These are phyloP conservation scores for Psilocybe cubensis DNA, from an alignment of 768 basidiomycete genomes.

Conservation along the genomic window DNA sequence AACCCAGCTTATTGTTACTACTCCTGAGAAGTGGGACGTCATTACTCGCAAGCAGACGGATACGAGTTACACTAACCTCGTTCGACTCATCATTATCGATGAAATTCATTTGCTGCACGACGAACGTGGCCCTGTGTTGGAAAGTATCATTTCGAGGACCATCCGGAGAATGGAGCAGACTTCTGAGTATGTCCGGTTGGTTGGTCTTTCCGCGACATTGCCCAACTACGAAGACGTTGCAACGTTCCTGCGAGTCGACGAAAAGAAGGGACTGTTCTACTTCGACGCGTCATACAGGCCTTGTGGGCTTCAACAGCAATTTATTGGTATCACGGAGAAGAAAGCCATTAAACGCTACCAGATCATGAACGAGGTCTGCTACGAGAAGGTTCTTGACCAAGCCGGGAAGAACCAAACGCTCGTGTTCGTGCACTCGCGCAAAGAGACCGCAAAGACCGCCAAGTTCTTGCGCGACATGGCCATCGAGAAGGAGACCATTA, in stretches of 20 bases:
- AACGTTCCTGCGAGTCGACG: conserved; percentile 93
- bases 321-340: conserved; percentile 98
- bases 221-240: conserved; percentile 99
- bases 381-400: conserved; percentile 97
- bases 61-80: conserved; percentile 95
- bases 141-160: conserved; percentile 87
- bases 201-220: conserved; percentile 96
- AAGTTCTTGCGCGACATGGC: conserved; percentile 94
- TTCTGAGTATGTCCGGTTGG: conserved; percentile 87
- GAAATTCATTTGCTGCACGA: conserved; percentile 98
- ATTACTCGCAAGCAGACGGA: conserved; percentile 98
- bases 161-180: conserved; percentile 96
- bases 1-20: conserved; percentile 98
- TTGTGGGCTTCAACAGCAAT: conserved; percentile 94
- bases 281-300: conserved; percentile 95
- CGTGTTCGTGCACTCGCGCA: conserved; percentile 97
- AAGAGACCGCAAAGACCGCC: conserved; percentile 98
- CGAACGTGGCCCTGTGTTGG: conserved; percentile 96
- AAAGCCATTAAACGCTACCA: conserved; percentile 99
- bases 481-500: conserved; percentile 95
- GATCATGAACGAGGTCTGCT: conserved; percentile 98
- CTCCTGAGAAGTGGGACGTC: conserved; percentile 99
- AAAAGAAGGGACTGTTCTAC: conserved; percentile 91
- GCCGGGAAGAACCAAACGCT: conserved; percentile 86
- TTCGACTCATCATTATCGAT: conserved; percentile 95